These are phyloP conservation scores for Crucibulum laeve DNA, from an alignment of 768 basidiomycete genomes.

Conservation along the genomic window DNA sequence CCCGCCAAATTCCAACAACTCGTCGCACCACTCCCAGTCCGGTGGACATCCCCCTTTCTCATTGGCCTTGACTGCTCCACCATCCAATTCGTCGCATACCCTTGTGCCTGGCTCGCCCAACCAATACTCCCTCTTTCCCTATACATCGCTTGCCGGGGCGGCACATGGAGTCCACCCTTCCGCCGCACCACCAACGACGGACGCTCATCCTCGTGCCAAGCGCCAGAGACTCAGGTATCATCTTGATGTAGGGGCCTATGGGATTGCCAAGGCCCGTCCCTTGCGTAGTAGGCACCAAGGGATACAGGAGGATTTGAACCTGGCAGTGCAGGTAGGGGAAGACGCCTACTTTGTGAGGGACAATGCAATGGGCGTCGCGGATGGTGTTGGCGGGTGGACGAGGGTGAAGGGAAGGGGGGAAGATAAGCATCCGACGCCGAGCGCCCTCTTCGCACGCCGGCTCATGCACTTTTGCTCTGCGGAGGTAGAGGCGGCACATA, in stretches of 20 bases:
- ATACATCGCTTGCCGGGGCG: slow-evolving; percentile 18
- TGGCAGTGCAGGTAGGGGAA: slow-evolving; percentile 83
- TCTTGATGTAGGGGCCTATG: slow-evolving; percentile 79
- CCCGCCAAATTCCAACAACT: slow-evolving; percentile 8
- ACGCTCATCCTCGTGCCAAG: slow-evolving; percentile 20
- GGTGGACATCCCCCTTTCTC: slow-evolving; percentile 7
- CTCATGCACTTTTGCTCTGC: slow-evolving; percentile 84
- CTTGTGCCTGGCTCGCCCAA: slow-evolving; percentile 2
- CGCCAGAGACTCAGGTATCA: slow-evolving; percentile 30
- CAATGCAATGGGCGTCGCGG: slow-evolving; percentile 91
- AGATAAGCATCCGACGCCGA: slow-evolving; percentile 23
- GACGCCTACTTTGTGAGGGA: slow-evolving; percentile 84
- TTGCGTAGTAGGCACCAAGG: slow-evolving; percentile 14
- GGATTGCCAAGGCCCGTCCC: slow-evolving; percentile 61
- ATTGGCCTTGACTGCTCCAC: slow-evolving; percentile 11
- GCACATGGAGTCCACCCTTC: slow-evolving; percentile 22
- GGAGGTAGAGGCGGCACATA: slow-evolving; percentile 37
- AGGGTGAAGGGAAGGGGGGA: slow-evolving; percentile 29
- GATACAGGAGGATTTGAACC: slow-evolving; percentile 25
- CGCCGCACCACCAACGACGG: slow-evolving; percentile 19
- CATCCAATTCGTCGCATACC: slow-evolving; percentile 4
- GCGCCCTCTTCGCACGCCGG: slow-evolving; percentile 65
- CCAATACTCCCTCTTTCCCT: slow-evolving; percentile 26
- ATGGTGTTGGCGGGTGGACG: slow-evolving; percentile 94
- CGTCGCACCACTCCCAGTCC: slow-evolving; percentile 5